phyloP scores from a whole-genome alignment of 1,284 basidiomycete species.

The Microbotryum intermedium region DNA sequence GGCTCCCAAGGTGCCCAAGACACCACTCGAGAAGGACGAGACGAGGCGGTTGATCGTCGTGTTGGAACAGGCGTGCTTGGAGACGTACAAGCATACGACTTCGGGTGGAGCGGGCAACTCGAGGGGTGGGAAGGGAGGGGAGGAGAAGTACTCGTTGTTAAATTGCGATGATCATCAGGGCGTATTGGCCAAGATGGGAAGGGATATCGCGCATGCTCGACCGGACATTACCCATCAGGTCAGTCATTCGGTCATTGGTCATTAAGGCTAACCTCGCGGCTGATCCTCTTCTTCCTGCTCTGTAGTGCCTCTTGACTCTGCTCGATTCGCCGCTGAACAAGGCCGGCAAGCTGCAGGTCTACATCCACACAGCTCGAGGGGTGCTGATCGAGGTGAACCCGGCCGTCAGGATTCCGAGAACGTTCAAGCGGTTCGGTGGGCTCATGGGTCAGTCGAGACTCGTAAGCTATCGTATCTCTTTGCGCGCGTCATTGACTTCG shows the following conservation, averaged over 20 bases:
- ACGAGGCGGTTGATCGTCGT: slow-evolving; percentile 78
- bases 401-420: slow-evolving; percentile 90
- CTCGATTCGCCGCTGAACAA: slow-evolving; percentile 98
- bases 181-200: slow-evolving; percentile 91
- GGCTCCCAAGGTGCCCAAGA: slow-evolving; percentile 67
- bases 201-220: slow-evolving; percentile 95
- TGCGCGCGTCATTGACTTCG: background rate
- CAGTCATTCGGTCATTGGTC: slow-evolving; percentile 32
- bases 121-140: slow-evolving; percentile 46
- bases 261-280: background rate
- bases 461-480: too few species aligned
- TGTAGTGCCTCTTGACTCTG: slow-evolving; percentile 84
- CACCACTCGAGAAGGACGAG: slow-evolving; percentile 48
- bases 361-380: slow-evolving; percentile 94
- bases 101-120: slow-evolving; percentile 39
- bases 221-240: slow-evolving; percentile 99
- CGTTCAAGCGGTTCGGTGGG: slow-evolving; percentile 97
- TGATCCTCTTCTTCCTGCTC: background rate
- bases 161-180: slow-evolving; percentile 99
- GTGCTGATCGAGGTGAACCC: slow-evolving; percentile 98
- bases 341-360: slow-evolving; percentile 90
- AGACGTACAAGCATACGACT: slow-evolving; percentile 70
- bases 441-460: slow-evolving; percentile 73
- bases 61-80: slow-evolving; percentile 81
- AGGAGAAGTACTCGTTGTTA: slow-evolving; percentile 90